Conservation (phyloP, 2,329 filamentous ascomycete genomes). For the Exophiala lecanii-corni region DNA sequence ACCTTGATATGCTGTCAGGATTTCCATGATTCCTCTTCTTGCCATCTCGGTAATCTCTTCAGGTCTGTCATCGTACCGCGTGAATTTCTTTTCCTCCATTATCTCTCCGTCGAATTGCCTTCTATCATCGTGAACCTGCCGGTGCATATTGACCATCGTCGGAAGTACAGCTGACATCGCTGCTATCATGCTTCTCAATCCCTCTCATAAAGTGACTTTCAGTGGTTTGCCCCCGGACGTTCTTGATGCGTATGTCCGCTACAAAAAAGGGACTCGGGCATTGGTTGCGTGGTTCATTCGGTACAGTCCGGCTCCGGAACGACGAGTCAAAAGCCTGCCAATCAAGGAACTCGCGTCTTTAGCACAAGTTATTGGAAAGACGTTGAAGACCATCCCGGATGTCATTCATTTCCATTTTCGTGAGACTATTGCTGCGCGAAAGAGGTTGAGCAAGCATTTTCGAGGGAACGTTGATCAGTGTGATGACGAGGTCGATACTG, state of each 20-base stretch:
- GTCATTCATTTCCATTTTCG: constrained; percentile 30
- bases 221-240: constrained; percentile 26
- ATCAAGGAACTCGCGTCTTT: constrained; percentile 28
- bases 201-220: constrained; percentile 23
- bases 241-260: constrained; percentile 27
- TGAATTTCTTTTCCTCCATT: too few relatives aligned
- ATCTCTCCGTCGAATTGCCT: too few relatives aligned
- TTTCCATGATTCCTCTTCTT: too few relatives aligned
- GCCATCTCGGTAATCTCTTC: too few relatives aligned
- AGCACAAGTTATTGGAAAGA: constrained; percentile 20
- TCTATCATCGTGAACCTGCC: too few relatives aligned
- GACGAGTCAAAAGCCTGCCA: constrained; percentile 21
- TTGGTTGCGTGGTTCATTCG: constrained; percentile 29
- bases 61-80: too few relatives aligned
- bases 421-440: constrained; percentile 28
- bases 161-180: too few relatives aligned
- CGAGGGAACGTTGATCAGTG: constrained; percentile 17
- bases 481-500: constrained; percentile 22
- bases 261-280: constrained; percentile 29
- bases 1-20: too few relatives aligned
- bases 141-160: too few relatives aligned
- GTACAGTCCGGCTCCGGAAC: constrained; percentile 22
- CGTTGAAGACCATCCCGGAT: constrained; percentile 26
- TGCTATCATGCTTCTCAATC: constrained; percentile 27
- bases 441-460: constrained; percentile 29